Evolutionary conservation across 192 early-diverging fungal genomes (phyloP), one percentile per base, ranked within the genome.

Genomic region (Funneliformis geosporum): DNA sequence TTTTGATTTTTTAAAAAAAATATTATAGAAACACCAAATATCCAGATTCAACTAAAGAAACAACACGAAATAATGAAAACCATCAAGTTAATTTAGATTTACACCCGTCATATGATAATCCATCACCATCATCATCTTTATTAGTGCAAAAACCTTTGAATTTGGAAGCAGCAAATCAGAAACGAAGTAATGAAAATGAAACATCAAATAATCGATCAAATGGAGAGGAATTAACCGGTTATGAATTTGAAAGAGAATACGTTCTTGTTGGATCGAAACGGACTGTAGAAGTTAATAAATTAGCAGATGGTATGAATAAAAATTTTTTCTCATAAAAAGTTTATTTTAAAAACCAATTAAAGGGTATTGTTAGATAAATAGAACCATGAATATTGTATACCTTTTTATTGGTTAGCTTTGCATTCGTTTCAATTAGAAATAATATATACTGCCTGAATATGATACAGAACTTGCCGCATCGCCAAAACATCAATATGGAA

Each of bases 251-350:
- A 72, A 89, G 88, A 65, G 94, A 93, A 75, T 95, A 93, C 78
- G 93, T 95, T 33, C 88, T 95, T 5, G 83, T 95, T 21, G 92
- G 94, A 68, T 40, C 55, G 33, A 91, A 90, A 74, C 84, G 88
- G 7, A 86, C 89, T 1, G 87, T 95, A 14, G 93, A 94, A 80
- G 87, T 92, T 77, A 95, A 95, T 82, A 86, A 84, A 61, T 87
- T 94, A 68, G 94, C 94, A 5, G 94, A 95, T 83, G 92, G 89
- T 89, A 88, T 68, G 70, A 9, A 33, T 55, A 16, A 50, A n/a
- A 50, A 6, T 40, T n/a, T 62, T 65, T 79, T 33, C 38, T 18
- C 21, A 6, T 73, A 33, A 50, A 27, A 14, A 61, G 60, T 2
- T 44, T 10, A 60, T 68, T 61, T 39, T 39, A 39, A 69, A 80